phyloP scores from a whole-genome alignment of 805 yeast genomes.

The Saccharomycopsis schoenii region DNA sequence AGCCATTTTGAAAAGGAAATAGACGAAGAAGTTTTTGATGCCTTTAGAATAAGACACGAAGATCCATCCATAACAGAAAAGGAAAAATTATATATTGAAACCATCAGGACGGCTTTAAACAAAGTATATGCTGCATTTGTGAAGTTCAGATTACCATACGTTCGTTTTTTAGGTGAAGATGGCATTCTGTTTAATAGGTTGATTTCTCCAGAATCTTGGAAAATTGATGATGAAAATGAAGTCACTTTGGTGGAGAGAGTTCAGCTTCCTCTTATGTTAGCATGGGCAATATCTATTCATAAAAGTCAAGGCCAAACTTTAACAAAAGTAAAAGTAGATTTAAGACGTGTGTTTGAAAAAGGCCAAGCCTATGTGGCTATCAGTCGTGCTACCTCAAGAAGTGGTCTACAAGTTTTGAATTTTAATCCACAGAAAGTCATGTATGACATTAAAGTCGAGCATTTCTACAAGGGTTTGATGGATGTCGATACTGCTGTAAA shows the following conservation, averaged over 20 bases:
- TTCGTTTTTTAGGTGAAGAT: constrained; percentile 63
- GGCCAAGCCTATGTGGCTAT: constrained; percentile 97
- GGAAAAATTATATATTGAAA: constrained; percentile 36
- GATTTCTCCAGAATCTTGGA: constrained; percentile 77
- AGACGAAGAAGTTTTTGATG: constrained; percentile 42
- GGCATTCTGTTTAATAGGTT: constrained; percentile 49
- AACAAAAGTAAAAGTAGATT: constrained; percentile 66
- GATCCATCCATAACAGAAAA: constrained; percentile 20
- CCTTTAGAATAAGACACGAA: constrained; percentile 25
- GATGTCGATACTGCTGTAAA: constrained; percentile 28
- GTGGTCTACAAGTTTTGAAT: constrained; percentile 72
- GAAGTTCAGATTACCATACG: constrained; percentile 57
- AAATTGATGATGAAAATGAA: constrained; percentile 64
- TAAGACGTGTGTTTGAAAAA: constrained; percentile 66
- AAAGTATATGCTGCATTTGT: constrained; percentile 35
- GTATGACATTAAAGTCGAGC: constrained; percentile 61
- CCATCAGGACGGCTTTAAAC: constrained; percentile 38
- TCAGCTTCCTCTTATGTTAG: constrained; percentile 80
- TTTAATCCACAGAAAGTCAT: constrained; percentile 55
- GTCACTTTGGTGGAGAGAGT: constrained; percentile 53
- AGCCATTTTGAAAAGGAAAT: constrained; percentile 24
- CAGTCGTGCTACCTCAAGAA: constrained; percentile 77
- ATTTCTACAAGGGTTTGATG: constrained; percentile 49
- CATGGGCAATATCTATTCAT: constrained; percentile 95
- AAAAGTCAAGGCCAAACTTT: constrained; percentile 93